Evolutionary conservation across 768 basidiomycete species (phyloP).

Genomic region (Ramaria sp.): DNA sequence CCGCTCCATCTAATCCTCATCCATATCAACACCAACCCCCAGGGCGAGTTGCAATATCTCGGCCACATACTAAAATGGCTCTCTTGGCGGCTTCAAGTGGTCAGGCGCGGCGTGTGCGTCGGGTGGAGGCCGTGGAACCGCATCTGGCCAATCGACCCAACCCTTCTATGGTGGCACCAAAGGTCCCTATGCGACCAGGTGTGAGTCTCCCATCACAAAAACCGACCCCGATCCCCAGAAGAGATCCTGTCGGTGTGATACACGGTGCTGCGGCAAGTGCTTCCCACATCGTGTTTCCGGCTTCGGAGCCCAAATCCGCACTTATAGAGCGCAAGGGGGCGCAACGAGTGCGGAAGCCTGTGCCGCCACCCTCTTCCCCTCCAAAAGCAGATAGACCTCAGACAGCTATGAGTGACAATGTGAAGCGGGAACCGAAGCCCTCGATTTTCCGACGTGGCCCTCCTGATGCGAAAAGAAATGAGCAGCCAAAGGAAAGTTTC

Average conservation of each 20-base stretch:
- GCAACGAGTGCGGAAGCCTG: conserved; percentile 6
- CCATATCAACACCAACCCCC: conserved; percentile 1
- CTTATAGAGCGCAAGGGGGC: conserved; percentile 1
- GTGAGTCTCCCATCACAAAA: background rate
- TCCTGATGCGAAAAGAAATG: background rate
- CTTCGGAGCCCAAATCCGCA: background rate
- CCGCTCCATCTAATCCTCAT: conserved; percentile 1
- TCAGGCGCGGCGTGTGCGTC: conserved; percentile 2
- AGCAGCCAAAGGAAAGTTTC: background rate
- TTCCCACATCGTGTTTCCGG: background rate
- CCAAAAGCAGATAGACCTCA: background rate
- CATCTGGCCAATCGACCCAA: conserved; percentile 1
- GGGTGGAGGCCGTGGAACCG: conserved; percentile 1
- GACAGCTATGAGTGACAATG: background rate
- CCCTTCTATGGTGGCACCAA: background rate
- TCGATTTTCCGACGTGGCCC: conserved; percentile 6
- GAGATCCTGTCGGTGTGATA: background rate
- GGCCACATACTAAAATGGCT: background rate
- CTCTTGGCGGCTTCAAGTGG: background rate
- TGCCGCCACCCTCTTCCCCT: background rate
- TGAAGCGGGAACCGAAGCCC: background rate
- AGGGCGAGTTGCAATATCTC: conserved; percentile 1
- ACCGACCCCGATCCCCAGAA: background rate
- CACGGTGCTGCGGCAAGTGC: background rate
- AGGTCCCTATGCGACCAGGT: background rate